phyloP scores from a whole-genome alignment of 192 early-diverging fungal genomes.

The Radiomyces spectabilis region DNA sequence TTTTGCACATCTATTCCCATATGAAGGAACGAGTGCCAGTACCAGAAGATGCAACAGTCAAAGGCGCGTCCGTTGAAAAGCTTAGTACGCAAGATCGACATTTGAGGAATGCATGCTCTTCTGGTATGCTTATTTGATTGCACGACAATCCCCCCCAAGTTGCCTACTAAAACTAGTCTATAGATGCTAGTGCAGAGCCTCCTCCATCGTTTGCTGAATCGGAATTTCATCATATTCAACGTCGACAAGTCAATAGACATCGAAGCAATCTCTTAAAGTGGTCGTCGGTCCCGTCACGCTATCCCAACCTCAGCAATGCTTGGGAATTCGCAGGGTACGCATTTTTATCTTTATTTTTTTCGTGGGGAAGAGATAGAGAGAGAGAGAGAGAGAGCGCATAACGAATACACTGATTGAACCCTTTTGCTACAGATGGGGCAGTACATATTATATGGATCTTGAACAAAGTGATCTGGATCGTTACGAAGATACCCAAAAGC shows the following conservation, averaged over 20 bases:
- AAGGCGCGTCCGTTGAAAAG: no score
- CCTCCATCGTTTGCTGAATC: conserved; percentile 36
- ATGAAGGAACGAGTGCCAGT: no score
- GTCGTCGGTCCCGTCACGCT: conserved; percentile 28
- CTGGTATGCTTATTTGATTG: background rate
- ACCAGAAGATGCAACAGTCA: no score
- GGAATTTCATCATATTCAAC: conserved; percentile 31
- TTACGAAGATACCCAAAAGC: background rate
- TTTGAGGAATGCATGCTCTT: no score
- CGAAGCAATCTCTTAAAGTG: conserved; percentile 13
- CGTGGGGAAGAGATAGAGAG: no score
- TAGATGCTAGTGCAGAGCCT: background rate
- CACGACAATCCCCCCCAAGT: background rate
- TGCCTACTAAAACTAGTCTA: background rate
- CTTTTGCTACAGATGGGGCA: conserved; percentile 22
- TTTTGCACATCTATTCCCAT: no score
- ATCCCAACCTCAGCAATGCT: conserved; percentile 31
- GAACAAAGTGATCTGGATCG: conserved; percentile 6
- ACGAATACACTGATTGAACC: background rate
- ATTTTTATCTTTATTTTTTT: no score
- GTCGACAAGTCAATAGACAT: conserved; percentile 15
- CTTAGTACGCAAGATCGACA: no score
- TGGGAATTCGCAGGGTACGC: conserved; percentile 46
- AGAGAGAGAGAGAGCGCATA: background rate
- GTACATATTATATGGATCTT: conserved; percentile 32